Evolutionary conservation across 1,139 yeast species (phyloP).

Genomic region (Geotrichum citri-aurantii): DNA sequence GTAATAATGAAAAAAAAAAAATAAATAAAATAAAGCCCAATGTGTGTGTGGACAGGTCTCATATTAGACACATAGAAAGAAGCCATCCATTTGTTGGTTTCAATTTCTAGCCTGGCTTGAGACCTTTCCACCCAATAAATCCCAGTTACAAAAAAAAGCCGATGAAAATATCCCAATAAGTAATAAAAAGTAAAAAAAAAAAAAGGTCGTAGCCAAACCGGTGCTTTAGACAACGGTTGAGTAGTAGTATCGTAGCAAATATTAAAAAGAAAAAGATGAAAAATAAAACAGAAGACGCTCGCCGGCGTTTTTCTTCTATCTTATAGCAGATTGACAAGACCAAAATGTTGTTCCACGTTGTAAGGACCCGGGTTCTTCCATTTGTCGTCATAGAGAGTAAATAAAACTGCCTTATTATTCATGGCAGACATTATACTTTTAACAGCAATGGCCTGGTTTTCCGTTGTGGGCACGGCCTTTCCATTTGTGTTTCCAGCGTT

Average conservation of each 20-base stretch:
- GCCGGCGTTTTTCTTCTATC: neutral
- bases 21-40: neutral
- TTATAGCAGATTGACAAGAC: slow-evolving; percentile 33
- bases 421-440: slow-evolving; percentile 51
- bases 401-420: slow-evolving; percentile 51
- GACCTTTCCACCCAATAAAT: neutral
- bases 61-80: neutral
- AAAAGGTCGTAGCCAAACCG: neutral
- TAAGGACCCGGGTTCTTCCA: slow-evolving; percentile 88
- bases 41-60: neutral
- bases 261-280: slow-evolving; percentile 12
- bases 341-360: slow-evolving; percentile 82
- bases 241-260: slow-evolving; percentile 2
- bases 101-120: neutral
- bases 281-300: neutral
- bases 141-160: neutral
- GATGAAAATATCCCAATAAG: neutral
- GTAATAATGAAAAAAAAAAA: neutral
- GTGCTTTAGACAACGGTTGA: neutral
- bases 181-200: neutral
- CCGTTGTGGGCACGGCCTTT: slow-evolving; percentile 59
- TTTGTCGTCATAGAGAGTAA: slow-evolving; percentile 70
- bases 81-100: neutral
- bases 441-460: slow-evolving; percentile 67
- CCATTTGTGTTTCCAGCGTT: slow-evolving; percentile 68